phyloP scores from a whole-genome alignment of 345 rosid species.

The Excoecaria agallocha region DNA sequence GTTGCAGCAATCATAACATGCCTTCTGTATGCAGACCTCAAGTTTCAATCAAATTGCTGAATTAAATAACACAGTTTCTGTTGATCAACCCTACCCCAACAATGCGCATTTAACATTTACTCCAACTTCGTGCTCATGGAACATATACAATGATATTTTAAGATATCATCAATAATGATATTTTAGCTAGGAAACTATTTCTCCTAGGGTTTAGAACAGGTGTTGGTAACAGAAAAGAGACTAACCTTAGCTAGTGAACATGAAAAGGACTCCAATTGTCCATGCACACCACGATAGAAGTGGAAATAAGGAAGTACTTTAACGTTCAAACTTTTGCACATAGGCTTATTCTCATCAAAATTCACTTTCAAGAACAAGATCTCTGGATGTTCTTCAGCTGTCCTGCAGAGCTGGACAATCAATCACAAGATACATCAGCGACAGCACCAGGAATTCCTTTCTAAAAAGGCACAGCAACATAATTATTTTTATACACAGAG shows the following conservation, averaged over 20 bases:
- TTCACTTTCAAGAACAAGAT: constrained; percentile 85
- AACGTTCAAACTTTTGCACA: constrained; percentile 89
- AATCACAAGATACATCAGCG: constrained; percentile 14
- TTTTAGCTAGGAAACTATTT: not conserved
- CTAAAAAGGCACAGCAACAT: not conserved
- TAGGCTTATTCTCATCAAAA: constrained; percentile 83
- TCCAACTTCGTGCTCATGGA: too few relatives aligned
- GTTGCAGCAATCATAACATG: not conserved
- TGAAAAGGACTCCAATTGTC: constrained; percentile 83
- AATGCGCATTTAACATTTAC: too few relatives aligned
- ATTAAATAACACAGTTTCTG: not conserved
- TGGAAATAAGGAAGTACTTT: constrained; percentile 88
- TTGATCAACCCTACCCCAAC: too few relatives aligned
- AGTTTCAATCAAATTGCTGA: not conserved
- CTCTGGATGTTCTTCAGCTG: constrained; percentile 69
- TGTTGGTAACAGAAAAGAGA: not conserved
- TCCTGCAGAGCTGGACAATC: constrained; percentile 65
- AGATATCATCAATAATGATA: too few relatives aligned
- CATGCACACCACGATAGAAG: constrained; percentile 83
- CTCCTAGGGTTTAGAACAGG: not conserved
- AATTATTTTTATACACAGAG: too few relatives aligned
- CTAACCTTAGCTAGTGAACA: constrained; percentile 88
- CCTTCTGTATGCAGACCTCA: not conserved
- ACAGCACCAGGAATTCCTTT: not conserved
- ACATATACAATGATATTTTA: too few relatives aligned